A percentile compares a stretch with the other conserved stretches of the same genome.
phyloP scores from a whole-genome alignment of 2,329 filamentous ascomycete genomes.

The Ophiosphaerella narmari region DNA sequence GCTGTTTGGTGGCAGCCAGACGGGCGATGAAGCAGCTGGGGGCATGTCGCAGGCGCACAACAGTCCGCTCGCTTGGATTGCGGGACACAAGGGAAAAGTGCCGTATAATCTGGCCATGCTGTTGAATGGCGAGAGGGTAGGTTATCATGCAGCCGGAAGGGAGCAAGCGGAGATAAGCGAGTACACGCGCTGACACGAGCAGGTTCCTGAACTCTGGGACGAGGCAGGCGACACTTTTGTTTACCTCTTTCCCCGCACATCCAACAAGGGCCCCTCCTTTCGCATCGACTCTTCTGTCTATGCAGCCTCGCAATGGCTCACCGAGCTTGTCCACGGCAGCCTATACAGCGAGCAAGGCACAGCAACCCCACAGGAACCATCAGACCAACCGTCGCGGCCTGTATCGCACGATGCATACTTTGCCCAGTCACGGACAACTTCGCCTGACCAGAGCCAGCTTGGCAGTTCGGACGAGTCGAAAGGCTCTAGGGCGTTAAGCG shows the following conservation, averaged over 20 bases:
- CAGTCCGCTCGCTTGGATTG: constrained; percentile 60
- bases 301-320: constrained; percentile 60
- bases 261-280: constrained; percentile 63
- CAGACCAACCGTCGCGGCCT: constrained; percentile 25
- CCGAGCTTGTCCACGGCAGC: constrained; percentile 59
- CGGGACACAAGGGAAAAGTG: constrained; percentile 61
- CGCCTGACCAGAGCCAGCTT: constrained; percentile 37
- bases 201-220: constrained; percentile 66
- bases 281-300: constrained; percentile 64
- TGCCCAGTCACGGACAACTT: constrained; percentile 40
- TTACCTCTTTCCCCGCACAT: constrained; percentile 64
- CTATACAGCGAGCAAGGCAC: constrained; percentile 47
- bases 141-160: not conserved
- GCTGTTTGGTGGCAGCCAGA: constrained; percentile 35
- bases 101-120: constrained; percentile 60
- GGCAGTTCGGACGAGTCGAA: constrained; percentile 53
- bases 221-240: constrained; percentile 65
- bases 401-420: constrained; percentile 24
- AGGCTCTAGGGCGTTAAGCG: constrained; percentile 54
- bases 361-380: constrained; percentile 16
- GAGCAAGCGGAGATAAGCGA: not conserved
- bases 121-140: constrained; percentile 57
- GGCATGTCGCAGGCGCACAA: constrained; percentile 9
- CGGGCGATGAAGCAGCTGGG: constrained; percentile 27
- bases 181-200: constrained; percentile 15